Evolutionary conservation across 495 filamentous ascomycete genomes (phyloP), one percentile per base, ranked within the genome.

Genomic region (Cryomyces minteri): DNA sequence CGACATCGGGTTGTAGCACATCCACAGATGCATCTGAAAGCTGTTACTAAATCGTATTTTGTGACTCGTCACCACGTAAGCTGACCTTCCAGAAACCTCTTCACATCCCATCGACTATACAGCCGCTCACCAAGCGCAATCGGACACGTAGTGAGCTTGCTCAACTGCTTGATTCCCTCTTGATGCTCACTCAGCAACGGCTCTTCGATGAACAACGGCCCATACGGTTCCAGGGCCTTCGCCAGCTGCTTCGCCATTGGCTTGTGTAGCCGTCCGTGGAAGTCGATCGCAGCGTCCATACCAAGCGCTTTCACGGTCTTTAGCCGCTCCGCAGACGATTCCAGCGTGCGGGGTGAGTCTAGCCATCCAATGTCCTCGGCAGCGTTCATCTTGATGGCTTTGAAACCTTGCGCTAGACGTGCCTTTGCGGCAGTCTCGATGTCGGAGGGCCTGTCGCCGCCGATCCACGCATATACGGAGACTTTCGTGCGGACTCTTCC

Each of bases 401-500:
- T 75, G 60, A 86, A 82, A 4, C 82, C 82, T 59, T 87, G 82
- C 30, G 63, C 69, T 51, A 74, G 69, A 25, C 82, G 77, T 10
- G 64, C 70, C 52, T 76, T 44, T 14, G 51, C 51, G 5, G 48
- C 48, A 5, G 44, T 58, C 51, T 76, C 71, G 0, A 88, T 74
- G 53, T 87, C 83, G 25, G 62, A 58, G 5, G 83, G 83, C n/a
- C 81, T 67, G 53, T 88, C 83, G 6, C 83, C 83, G 32, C 83
- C 83, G 54, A 88, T 85, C 83, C 83, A 88, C n/a, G 79, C 76
- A 55, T 88, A 88, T 4, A 88, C 83, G 49, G 73, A 73, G 30
- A 85, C 58, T 57, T 79, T 83, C 53, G 80, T 63, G 31, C 83
- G 68, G 34, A 88, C 78, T 52, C 82, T 82, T 12, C 83, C 83